Evolutionary conservation across 2,329 filamentous ascomycete species (phyloP).

Genomic region (Aureobasidium sp.): DNA sequence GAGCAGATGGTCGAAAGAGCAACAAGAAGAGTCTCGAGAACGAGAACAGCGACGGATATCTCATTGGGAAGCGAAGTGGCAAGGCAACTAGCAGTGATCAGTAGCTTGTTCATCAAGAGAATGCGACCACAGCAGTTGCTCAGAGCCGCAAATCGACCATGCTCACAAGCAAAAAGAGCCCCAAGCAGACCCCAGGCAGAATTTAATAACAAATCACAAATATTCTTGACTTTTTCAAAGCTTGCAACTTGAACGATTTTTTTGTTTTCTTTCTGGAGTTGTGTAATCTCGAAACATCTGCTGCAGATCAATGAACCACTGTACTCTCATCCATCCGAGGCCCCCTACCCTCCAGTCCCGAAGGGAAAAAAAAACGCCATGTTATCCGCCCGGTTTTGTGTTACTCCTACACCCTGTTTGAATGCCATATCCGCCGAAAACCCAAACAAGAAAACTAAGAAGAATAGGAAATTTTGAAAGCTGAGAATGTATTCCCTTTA

Average conservation of each 20-base stretch:
- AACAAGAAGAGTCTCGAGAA: background rate
- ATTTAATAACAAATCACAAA: background rate
- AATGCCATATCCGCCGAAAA: background rate
- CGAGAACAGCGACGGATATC: background rate
- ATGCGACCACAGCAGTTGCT: background rate
- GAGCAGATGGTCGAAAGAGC: background rate
- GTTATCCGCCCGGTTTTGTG: background rate
- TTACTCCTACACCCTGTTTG: background rate
- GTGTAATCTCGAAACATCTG: background rate
- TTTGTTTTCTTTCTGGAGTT: background rate
- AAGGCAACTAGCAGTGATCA: too few species aligned
- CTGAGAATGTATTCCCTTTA: background rate
- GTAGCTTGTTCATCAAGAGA: background rate
- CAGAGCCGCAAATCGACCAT: background rate
- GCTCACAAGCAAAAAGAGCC: too few species aligned
- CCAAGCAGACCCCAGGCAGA: too few species aligned
- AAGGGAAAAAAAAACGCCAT: background rate
- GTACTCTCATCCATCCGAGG: background rate
- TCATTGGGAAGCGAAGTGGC: too few species aligned
- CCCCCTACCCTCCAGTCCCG: background rate
- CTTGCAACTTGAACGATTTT: background rate
- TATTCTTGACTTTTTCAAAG: background rate
- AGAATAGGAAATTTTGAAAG: background rate
- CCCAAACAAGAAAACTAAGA: background rate
- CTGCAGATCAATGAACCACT: background rate